These are phyloP conservation scores for Fistulinella prunicolor DNA, from an alignment of 768 basidiomycete genomes.

Conservation along the genomic window DNA sequence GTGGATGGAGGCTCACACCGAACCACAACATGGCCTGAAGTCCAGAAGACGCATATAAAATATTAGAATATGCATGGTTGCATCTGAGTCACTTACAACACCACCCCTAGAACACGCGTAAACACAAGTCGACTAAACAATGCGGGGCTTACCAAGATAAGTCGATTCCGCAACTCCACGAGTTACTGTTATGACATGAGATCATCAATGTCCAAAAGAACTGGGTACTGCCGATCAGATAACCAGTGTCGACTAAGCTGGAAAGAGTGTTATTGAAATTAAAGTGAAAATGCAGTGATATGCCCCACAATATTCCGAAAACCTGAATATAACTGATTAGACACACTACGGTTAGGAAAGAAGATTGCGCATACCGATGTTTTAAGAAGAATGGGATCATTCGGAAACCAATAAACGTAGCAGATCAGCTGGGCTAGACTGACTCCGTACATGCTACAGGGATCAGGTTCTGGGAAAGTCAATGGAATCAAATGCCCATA, in stretches of 20 bases:
- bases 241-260: constrained; percentile 9
- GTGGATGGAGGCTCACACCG: neutral
- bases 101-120: constrained; percentile 4
- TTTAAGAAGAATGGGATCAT: constrained; percentile 2
- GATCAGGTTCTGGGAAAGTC: neutral
- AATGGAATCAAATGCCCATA: neutral
- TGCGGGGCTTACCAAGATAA: constrained; percentile 1
- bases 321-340: constrained; percentile 4
- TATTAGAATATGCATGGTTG: neutral
- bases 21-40: neutral
- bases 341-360: neutral
- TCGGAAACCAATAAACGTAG: constrained; percentile 11
- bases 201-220: neutral
- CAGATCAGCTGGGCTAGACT: constrained; percentile 10
- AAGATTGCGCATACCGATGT: neutral
- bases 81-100: constrained; percentile 2
- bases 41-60: neutral
- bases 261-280: neutral
- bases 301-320: neutral
- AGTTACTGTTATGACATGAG: neutral
- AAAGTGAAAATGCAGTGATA: neutral
- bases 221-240: constrained; percentile 1
- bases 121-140: neutral
- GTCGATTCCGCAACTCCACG: neutral
- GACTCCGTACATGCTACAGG: constrained; percentile 8